Base-by-base conservation (phyloP, 352 stramenopile species). In the Phytophthora macrochlamydospora region DNA sequence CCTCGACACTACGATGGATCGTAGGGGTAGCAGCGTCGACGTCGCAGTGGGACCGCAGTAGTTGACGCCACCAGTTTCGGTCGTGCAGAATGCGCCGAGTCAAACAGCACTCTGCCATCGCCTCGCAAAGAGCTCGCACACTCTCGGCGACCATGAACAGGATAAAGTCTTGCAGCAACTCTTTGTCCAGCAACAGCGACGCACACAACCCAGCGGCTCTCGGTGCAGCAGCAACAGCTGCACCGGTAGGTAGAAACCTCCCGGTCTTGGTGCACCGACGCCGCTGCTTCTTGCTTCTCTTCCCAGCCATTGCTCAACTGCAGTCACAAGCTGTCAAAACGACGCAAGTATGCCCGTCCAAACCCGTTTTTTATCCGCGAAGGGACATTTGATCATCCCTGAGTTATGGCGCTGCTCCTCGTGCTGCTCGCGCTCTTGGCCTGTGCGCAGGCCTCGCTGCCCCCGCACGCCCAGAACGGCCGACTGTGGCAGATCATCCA, bases 401-500 rank as follows among this genome's bases (percentile, higher is more conserved):
- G 8, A 40, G 69, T 52, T 52, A 75, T 71, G 67, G 30, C 51
- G 11, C 48, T 55, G 45, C 14, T 64, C 7, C 13, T 66, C 51
- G 44, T 73, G 18, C 29, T 70, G 43, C 54, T 77, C 28, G 58
- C 44, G 24, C 51, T 62, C 43, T 45, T 29, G 14, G 57, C 42
- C 2, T 31, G 29, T 11, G 38, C 13, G 14, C 33, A 64, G n/a
- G 61, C 54, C 32, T 62, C 64, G 12, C 74, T 80, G 35, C 77
- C 77, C 11, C 51, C 67, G 4, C 76, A 89, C 42, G 83, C 83
- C 14, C 77, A 81, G 28, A 42, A 78, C 44, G 81, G 81, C 0
- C 67, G 73, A 18, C 71, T 92, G 18, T 91, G 79, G 79, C 65
- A 77, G 42, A 53, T 79, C 7, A 65, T 92, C 44, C 75, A 89